Conservation (phyloP, 1,284 basidiomycete genomes). For the Trametes pubescens region DNA sequence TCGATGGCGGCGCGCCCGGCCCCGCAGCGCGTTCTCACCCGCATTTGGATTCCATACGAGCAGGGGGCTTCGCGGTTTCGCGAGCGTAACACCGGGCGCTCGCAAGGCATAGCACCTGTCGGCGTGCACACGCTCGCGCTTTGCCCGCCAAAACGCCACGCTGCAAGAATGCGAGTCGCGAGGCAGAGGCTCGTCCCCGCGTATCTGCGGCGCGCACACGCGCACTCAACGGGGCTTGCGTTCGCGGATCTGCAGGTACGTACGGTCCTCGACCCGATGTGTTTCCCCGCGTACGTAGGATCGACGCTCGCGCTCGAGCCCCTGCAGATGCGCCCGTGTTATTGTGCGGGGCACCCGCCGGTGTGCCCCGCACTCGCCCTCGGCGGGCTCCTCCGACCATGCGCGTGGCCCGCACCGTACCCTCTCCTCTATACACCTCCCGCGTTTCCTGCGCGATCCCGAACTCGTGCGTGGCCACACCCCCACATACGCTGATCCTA, state of each 20-base stretch:
- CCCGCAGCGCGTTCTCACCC: conserved; percentile 16
- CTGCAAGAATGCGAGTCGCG: neutral
- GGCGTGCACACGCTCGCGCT: conserved; percentile 18
- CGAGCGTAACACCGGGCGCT: conserved; percentile 16
- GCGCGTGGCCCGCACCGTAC: neutral
- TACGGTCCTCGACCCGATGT: conserved; percentile 18
- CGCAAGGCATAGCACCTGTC: neutral
- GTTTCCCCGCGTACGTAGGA: conserved; percentile 11
- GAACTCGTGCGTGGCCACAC: conserved; percentile 8
- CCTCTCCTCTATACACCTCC: neutral
- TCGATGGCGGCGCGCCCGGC: conserved; percentile 1
- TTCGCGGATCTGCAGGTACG: conserved; percentile 20
- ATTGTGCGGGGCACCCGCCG: conserved; percentile 2
- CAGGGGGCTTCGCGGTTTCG: neutral
- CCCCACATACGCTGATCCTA: conserved; percentile 20
- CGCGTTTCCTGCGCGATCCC: conserved; percentile 13
- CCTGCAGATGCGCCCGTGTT: neutral
- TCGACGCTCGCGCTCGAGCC: conserved; percentile 5
- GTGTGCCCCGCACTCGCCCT: neutral
- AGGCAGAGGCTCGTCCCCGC: neutral
- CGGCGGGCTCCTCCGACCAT: conserved; percentile 4
- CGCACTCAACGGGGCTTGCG: neutral
- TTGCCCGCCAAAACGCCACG: conserved; percentile 19
- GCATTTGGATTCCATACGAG: neutral
- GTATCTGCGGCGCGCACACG: conserved; percentile 3